Conservation (phyloP, 495 filamentous ascomycete species). For the Hypoxylon fuscum region DNA sequence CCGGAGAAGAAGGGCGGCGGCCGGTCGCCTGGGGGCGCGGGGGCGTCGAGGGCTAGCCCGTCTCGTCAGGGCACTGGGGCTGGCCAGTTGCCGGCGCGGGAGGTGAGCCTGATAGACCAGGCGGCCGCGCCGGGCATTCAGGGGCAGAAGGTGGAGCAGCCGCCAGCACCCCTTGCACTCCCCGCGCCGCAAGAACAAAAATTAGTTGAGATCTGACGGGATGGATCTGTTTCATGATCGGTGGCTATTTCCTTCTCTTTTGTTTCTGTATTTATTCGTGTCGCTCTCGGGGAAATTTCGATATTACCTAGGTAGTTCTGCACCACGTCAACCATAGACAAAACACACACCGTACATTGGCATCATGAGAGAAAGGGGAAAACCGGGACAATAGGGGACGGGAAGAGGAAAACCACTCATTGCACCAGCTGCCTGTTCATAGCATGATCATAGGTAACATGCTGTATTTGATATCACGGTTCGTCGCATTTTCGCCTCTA, state of each 20-base stretch:
- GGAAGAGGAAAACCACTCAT: too few species aligned
- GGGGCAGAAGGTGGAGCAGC: too few species aligned
- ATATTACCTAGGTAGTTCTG: background rate
- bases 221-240: background rate
- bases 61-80: too few species aligned
- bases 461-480: constrained; percentile 28
- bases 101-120: too few species aligned
- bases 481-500: too few species aligned
- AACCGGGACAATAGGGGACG: too few species aligned
- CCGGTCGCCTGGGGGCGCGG: too few species aligned
- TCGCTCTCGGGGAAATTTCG: background rate
- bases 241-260: background rate
- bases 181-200: constrained; percentile 10
- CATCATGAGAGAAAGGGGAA: too few species aligned
- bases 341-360: background rate
- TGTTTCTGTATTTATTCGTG: background rate
- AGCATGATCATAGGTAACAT: background rate
- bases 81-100: too few species aligned
- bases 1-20: background rate
- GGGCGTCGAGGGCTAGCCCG: too few species aligned
- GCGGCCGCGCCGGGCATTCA: too few species aligned
- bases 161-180: background rate
- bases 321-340: background rate
- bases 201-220: constrained; percentile 23
- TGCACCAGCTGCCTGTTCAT: too few species aligned